These are phyloP conservation scores for Ambrosiella cleistominuta DNA, from an alignment of 2,329 filamentous ascomycete species.

Conservation along the genomic window DNA sequence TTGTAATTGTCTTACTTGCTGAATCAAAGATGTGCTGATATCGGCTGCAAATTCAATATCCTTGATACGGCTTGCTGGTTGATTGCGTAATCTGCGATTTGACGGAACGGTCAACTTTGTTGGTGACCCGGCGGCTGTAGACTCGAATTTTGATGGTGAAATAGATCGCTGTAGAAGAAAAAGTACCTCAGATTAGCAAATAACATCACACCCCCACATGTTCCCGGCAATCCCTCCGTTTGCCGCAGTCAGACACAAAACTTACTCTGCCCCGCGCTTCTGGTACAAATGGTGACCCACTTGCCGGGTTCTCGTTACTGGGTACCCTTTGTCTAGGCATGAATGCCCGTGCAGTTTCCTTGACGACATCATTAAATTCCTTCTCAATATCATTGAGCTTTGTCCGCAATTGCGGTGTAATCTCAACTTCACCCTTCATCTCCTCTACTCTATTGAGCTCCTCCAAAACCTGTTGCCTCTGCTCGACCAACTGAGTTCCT, in stretches of 20 bases:
- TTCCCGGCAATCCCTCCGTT: background rate
- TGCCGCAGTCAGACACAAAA: background rate
- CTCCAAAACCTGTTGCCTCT: constrained; percentile 67
- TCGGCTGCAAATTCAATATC: constrained; percentile 98
- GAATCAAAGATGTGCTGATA: constrained; percentile 83
- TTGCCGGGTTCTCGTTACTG: constrained; percentile 36
- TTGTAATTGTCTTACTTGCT: constrained; percentile 86
- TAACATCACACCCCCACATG: background rate
- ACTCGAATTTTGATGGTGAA: constrained; percentile 64
- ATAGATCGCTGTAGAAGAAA: constrained; percentile 38
- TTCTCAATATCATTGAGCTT: constrained; percentile 76
- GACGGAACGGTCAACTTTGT: constrained; percentile 63
- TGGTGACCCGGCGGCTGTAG: constrained; percentile 67
- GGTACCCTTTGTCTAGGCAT: constrained; percentile 67
- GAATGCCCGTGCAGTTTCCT: constrained; percentile 77
- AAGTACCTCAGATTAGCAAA: background rate
- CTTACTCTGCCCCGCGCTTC: constrained; percentile 35
- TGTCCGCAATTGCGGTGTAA: constrained; percentile 65
- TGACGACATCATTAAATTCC: constrained; percentile 86
- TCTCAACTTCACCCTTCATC: constrained; percentile 55
- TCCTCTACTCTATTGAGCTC: constrained; percentile 72
- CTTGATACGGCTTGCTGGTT: constrained; percentile 71
- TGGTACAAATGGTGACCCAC: constrained; percentile 33
- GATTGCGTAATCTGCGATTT: constrained; percentile 76
- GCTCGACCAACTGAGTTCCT: constrained; percentile 71